These are phyloP conservation scores for Celoporthe dispersa DNA, from an alignment of 2,329 filamentous ascomycete species.

Conservation along the genomic window DNA sequence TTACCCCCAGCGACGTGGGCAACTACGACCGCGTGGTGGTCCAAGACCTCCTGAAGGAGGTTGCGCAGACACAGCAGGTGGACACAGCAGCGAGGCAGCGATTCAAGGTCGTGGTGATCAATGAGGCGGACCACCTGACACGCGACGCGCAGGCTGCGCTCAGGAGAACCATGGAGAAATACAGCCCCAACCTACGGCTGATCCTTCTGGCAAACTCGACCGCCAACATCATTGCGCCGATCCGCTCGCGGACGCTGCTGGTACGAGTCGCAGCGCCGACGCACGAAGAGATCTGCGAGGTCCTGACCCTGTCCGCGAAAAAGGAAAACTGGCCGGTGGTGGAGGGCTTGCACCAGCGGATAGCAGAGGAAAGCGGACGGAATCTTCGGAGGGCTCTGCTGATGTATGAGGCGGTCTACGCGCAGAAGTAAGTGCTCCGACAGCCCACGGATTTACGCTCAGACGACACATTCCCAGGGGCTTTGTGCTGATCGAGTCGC, in stretches of 20 bases:
- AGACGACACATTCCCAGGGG: background rate
- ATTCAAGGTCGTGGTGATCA: slow-evolving; percentile 99
- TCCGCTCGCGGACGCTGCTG: slow-evolving; percentile 86
- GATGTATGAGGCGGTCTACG: slow-evolving; percentile 97
- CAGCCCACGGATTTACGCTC: background rate
- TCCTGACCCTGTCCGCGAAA: slow-evolving; percentile 71
- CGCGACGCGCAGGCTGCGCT: slow-evolving; percentile 94
- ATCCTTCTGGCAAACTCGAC: slow-evolving; percentile 95
- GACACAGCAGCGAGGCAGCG: slow-evolving; percentile 86
- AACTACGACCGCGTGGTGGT: slow-evolving; percentile 96
- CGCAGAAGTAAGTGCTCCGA: slow-evolving; percentile 78
- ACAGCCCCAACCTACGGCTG: slow-evolving; percentile 89
- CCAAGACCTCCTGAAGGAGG: slow-evolving; percentile 94
- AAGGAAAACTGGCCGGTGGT: slow-evolving; percentile 84
- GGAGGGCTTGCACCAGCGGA: slow-evolving; percentile 76
- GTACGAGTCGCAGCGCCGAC: slow-evolving; percentile 90
- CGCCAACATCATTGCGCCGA: slow-evolving; percentile 98
- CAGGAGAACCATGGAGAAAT: slow-evolving; percentile 98
- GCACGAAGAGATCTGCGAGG: slow-evolving; percentile 80
- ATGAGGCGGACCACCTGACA: slow-evolving; percentile 93
- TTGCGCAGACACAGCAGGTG: slow-evolving; percentile 99
- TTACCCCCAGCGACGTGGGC: slow-evolving; percentile 95
- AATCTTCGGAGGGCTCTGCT: slow-evolving; percentile 88
- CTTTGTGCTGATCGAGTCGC: slow-evolving; percentile 18
- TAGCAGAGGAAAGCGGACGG: slow-evolving; percentile 87